Base-by-base conservation (phyloP, 2,329 filamentous ascomycete species). In the Fusarium pseudograminearum region DNA sequence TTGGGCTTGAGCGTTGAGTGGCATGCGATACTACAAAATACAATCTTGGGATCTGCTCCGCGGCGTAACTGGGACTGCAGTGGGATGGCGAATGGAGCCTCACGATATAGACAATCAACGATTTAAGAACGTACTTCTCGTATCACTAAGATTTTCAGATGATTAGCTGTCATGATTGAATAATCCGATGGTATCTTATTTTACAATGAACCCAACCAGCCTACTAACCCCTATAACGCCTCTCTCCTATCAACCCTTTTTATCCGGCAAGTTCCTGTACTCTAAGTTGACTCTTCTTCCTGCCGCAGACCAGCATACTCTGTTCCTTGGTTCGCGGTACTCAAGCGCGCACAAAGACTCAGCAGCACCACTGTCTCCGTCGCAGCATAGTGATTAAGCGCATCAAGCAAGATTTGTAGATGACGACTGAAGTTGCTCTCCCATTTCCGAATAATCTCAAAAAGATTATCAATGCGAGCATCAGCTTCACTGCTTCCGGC, bases 301-400 rank as follows among this genome's bases (percentile, higher is more conserved):
- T 83, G 81, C 56, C 86, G 83, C 61, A 89, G 73, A 4, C 88
- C 88, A 12, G 87, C 85, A 74, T 86, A 90, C 76, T 90, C 87
- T 1, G 88, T 90, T 22, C 92, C 92, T 77, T 94, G 92, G 65
- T 92, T 93, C 15, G 92, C 93, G 62, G 91, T 93, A 74, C 91
- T 94, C 75, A 97, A 78, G 65, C 93, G 83, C 15, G 93, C 93
- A 77, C 93, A 97, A 18, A 99, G 83, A 70, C 94, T 95, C 67
- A 98, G 82, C 70, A 99, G 85, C 20, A 97, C 96, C 5, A 98
- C 95, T 40, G 96, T 98, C 83, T 99, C 96, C 0, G 96, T 98
- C 0, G 96, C 96, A 4, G 96, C 96, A 74, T 98, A 97, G 80
- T 98, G 97, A 74, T 99, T 98, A 67, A 99, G 85, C 65, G 93